A percentile compares a stretch with the other conserved stretches of the same genome.
Evolutionary conservation across 768 basidiomycete genomes (phyloP).

Genomic region (Macrolepiota albuminosa): DNA sequence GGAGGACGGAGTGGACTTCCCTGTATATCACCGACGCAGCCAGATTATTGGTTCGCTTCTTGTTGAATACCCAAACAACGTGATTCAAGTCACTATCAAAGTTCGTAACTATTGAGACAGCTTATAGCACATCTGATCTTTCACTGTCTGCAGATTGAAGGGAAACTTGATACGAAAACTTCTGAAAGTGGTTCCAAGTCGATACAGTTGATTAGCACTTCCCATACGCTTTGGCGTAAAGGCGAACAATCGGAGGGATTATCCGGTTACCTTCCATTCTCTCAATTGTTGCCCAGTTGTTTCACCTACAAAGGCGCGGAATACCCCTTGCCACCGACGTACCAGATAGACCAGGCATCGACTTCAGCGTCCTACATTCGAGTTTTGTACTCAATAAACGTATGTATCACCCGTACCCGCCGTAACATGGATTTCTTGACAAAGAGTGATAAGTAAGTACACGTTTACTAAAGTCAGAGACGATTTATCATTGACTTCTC

Average conservation of each 20-base stretch:
- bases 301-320: constrained; percentile 32
- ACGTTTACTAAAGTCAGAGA: background rate
- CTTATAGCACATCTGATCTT: background rate
- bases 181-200: constrained; percentile 34
- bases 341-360: constrained; percentile 25
- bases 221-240: constrained; percentile 30
- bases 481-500: background rate
- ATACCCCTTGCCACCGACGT: constrained; percentile 46
- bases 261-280: constrained; percentile 37
- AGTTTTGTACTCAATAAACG: constrained; percentile 40
- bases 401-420: constrained; percentile 35
- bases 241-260: constrained; percentile 13
- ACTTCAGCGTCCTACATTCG: constrained; percentile 34
- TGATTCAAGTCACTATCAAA: constrained; percentile 41
- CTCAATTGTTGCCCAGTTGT: constrained; percentile 37
- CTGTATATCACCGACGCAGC: constrained; percentile 40
- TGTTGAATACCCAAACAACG: constrained; percentile 32
- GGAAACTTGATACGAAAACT: constrained; percentile 33
- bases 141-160: constrained; percentile 30
- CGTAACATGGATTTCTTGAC: constrained; percentile 41
- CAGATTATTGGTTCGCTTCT: constrained; percentile 38
- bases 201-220: constrained; percentile 26
- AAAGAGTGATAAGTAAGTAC: constrained; percentile 39
- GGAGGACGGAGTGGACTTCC: constrained; percentile 30
- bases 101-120: constrained; percentile 24